phyloP scores from a whole-genome alignment of 1,284 basidiomycete genomes.

The Sporisorium exsertum region DNA sequence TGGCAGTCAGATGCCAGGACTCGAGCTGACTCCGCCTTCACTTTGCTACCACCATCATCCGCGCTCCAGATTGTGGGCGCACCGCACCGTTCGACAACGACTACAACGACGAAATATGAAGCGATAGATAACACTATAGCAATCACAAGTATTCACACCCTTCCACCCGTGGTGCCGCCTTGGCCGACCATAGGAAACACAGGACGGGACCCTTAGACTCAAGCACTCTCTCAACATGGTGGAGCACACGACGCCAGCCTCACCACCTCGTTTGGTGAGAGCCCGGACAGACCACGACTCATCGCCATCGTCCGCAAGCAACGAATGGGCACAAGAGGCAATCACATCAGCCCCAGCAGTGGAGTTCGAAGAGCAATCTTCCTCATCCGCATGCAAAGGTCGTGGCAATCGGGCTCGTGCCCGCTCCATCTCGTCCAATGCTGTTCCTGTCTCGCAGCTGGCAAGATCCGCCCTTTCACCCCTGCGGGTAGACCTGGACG shows the following conservation, averaged over 20 bases:
- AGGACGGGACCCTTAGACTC: neutral
- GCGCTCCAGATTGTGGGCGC: neutral
- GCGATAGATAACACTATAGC: neutral
- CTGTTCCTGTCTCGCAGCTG: conserved; percentile 33
- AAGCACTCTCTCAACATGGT: neutral
- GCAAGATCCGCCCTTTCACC: conserved; percentile 23
- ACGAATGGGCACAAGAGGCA: neutral
- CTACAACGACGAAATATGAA: neutral
- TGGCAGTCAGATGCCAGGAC: too few relatives aligned
- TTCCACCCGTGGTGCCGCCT: neutral
- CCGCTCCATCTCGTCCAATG: conserved; percentile 49
- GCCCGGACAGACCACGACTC: conserved; percentile 22
- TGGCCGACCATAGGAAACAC: neutral
- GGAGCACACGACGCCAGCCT: conserved; percentile 12
- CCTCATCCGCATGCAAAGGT: conserved; percentile 35
- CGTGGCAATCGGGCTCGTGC: conserved; percentile 26
- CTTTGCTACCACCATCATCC: neutral
- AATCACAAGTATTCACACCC: neutral
- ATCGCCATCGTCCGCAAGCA: neutral
- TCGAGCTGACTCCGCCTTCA: neutral
- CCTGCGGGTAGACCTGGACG: conserved; percentile 14
- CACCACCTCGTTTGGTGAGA: conserved; percentile 30
- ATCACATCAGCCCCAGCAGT: neutral
- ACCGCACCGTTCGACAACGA: neutral
- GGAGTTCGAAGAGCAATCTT: conserved; percentile 12